Conservation (phyloP, 805 yeast genomes). For the Clavispora carvajalis region DNA sequence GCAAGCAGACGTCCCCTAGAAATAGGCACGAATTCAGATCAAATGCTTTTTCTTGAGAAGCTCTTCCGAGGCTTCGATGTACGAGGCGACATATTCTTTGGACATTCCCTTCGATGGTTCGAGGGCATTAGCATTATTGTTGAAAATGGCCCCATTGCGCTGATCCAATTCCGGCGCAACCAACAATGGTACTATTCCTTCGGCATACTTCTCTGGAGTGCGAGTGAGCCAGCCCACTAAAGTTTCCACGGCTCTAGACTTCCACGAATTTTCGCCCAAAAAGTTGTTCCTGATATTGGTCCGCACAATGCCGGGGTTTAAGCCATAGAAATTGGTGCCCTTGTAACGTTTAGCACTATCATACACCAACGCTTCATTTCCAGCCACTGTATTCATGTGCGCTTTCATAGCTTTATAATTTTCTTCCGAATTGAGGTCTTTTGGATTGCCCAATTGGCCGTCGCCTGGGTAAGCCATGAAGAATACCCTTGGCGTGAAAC, state of each 20-base stretch:
- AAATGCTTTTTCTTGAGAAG: conserved; percentile 16
- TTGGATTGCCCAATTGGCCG: conserved; percentile 22
- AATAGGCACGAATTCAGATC: too few relatives aligned
- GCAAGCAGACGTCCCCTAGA: too few relatives aligned
- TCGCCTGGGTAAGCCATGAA: conserved; percentile 38
- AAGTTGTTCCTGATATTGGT: conserved; percentile 31
- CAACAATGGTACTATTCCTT: conserved; percentile 24
- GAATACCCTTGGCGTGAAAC: conserved; percentile 26
- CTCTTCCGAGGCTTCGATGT: conserved; percentile 18
- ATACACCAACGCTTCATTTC: conserved; percentile 33
- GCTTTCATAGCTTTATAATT: conserved; percentile 22
- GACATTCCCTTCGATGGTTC: conserved; percentile 23
- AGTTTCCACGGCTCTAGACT: conserved; percentile 20
- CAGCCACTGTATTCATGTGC: conserved; percentile 40
- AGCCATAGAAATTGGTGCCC: conserved; percentile 25
- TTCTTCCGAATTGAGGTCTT: conserved; percentile 30
- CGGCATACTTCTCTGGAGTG: conserved; percentile 30
- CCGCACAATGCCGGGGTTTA: conserved; percentile 36
- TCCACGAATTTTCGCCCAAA: conserved; percentile 22
- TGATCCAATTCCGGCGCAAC: conserved; percentile 23
- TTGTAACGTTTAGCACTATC: conserved; percentile 13
- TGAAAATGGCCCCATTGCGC: conserved; percentile 24
- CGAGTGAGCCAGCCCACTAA: conserved; percentile 25
- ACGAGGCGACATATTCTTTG: conserved; percentile 21
- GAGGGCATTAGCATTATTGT: conserved; percentile 23